Evolutionary conservation across 805 yeast genomes (phyloP).

Genomic region (Kluyveromyces lactis): DNA sequence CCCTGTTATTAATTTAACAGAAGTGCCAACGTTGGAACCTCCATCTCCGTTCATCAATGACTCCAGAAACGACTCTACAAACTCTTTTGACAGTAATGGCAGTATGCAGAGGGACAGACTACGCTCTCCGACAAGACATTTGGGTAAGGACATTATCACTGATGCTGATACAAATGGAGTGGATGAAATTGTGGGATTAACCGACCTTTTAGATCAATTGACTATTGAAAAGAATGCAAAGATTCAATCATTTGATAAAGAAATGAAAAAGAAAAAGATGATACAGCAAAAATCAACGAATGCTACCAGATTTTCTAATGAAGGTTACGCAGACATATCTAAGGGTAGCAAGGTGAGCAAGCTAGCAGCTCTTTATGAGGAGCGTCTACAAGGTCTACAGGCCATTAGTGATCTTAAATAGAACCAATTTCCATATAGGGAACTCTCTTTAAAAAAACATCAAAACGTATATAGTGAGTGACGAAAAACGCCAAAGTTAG

Average conservation of each 20-base stretch:
- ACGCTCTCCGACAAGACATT: neutral
- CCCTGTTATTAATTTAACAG: too few relatives aligned
- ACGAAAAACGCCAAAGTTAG: neutral
- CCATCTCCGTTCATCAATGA: neutral
- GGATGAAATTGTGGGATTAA: conserved; percentile 1
- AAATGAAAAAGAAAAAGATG: conserved; percentile 17
- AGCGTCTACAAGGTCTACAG: conserved; percentile 37
- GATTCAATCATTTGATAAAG: conserved; percentile 24
- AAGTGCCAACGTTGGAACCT: neutral
- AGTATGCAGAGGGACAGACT: neutral
- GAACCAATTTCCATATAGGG: conserved; percentile 1
- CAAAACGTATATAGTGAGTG: conserved; percentile 3
- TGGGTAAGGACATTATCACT: conserved; percentile 1
- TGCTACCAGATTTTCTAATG: conserved; percentile 23
- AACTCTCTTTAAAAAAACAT: neutral
- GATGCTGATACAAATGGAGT: neutral
- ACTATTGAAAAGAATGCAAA: conserved; percentile 17
- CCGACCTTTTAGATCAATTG: conserved; percentile 5
- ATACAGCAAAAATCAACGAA: conserved; percentile 8
- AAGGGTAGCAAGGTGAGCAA: conserved; percentile 54
- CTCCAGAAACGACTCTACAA: neutral
- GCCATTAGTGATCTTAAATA: conserved; percentile 28
- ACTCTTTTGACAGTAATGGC: neutral
- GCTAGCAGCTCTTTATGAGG: conserved; percentile 57
- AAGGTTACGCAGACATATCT: conserved; percentile 34